Evolutionary conservation across 129 eudicot genomes (phyloP).

Genomic region (Flaveria ramosissima): DNA sequence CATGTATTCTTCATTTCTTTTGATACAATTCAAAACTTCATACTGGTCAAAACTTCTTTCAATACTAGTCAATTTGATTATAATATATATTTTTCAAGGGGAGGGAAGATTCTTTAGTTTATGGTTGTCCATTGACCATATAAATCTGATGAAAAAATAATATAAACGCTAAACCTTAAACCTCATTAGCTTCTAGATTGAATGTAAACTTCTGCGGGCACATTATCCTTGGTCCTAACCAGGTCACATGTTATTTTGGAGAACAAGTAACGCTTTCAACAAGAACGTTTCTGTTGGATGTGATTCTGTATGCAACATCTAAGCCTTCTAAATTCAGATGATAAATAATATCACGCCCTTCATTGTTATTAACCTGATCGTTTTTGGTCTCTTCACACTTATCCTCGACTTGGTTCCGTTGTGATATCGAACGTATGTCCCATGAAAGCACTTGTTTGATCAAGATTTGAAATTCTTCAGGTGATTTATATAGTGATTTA

Average conservation of each 20-base stretch:
- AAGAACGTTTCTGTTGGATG: constrained; percentile 56
- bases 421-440: constrained; percentile 95
- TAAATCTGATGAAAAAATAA: neutral
- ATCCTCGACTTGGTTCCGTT: constrained; percentile 55
- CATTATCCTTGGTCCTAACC: neutral
- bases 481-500: constrained; percentile 67
- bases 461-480: constrained; percentile 63
- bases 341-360: constrained; percentile 43
- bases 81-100: neutral
- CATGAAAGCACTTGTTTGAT: constrained; percentile 84
- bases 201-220: neutral
- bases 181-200: neutral
- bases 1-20: neutral
- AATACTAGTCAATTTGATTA: neutral
- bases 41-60: neutral
- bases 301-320: constrained; percentile 68
- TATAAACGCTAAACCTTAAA: too few relatives aligned
- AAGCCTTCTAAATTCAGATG: constrained; percentile 75
- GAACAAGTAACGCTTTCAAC: constrained; percentile 47
- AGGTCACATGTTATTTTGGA: constrained; percentile 19
- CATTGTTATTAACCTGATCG: constrained; percentile 16
- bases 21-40: neutral
- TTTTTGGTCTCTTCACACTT: neutral
- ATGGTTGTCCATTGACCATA: neutral
- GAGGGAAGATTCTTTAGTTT: neutral